Evolutionary conservation across 1,284 basidiomycete species (phyloP).

Genomic region (Heterobasidion occidentale): DNA sequence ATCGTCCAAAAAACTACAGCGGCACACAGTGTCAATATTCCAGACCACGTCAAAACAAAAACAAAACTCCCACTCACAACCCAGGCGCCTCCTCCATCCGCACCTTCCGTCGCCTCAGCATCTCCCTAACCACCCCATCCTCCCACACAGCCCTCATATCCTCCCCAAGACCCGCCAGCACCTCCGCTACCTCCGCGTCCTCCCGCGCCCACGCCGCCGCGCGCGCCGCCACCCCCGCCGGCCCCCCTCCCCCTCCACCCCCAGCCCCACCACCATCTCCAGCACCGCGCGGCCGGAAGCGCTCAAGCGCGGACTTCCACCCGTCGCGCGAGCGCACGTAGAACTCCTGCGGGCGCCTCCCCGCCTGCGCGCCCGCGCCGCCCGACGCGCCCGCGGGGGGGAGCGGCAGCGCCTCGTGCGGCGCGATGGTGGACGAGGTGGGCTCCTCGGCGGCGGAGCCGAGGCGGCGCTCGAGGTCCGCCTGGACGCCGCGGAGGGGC

Average conservation of each 20-base stretch:
- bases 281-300: conserved; percentile 24
- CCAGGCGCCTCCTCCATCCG: conserved; percentile 51
- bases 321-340: conserved; percentile 51
- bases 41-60: background rate
- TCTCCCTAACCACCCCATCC: conserved; percentile 40
- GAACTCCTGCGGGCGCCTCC: conserved; percentile 35
- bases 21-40: background rate
- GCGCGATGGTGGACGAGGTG: conserved; percentile 2
- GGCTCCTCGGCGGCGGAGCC: conserved; percentile 45
- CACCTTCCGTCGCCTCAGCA: conserved; percentile 40
- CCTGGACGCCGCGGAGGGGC: conserved; percentile 48
- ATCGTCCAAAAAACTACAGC: conserved; percentile 59
- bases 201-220: conserved; percentile 19
- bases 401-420: conserved; percentile 20
- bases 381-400: conserved; percentile 10
- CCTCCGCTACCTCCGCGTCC: conserved; percentile 35
- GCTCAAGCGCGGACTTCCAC: conserved; percentile 53
- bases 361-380: conserved; percentile 2
- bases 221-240: conserved; percentile 2
- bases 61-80: conserved; percentile 39
- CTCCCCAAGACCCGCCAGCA: conserved; percentile 48
- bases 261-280: too few relatives aligned
- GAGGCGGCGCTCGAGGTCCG: conserved; percentile 50
- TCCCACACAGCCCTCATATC: conserved; percentile 59
- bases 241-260: conserved; percentile 5